Evolutionary conservation across 2,329 filamentous ascomycete species (phyloP).

Genomic region (Waltergamsia citrina): DNA sequence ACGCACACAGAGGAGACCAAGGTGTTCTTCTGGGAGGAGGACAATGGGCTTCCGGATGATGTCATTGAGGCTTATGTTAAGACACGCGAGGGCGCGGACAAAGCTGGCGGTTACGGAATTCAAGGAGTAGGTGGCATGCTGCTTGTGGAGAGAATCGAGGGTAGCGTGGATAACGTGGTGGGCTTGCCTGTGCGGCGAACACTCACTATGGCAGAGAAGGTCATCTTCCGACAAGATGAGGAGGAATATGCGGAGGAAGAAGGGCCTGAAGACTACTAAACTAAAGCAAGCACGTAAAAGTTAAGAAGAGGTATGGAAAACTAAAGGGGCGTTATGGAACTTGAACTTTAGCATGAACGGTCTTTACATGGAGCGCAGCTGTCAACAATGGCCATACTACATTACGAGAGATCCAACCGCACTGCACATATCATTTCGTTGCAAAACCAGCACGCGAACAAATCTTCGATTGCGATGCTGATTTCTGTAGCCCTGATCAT

Average conservation of each 20-base stretch:
- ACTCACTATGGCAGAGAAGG: constrained; percentile 76
- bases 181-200: constrained; percentile 75
- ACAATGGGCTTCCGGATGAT: constrained; percentile 58
- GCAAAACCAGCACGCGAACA: too few species aligned
- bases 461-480: too few species aligned
- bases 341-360: too few species aligned
- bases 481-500: too few species aligned
- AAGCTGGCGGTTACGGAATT: constrained; percentile 91
- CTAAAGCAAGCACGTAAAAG: too few species aligned
- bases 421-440: too few species aligned
- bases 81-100: constrained; percentile 88
- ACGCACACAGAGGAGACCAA: constrained; percentile 81
- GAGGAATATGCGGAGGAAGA: constrained; percentile 13
- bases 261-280: constrained; percentile 2
- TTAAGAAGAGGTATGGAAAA: too few species aligned
- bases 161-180: constrained; percentile 87
- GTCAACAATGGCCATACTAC: too few species aligned
- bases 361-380: too few species aligned
- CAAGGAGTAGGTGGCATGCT: constrained; percentile 83
- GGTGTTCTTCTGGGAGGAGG: constrained; percentile 70
- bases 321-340: too few species aligned
- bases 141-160: constrained; percentile 81
- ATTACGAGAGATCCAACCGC: too few species aligned
- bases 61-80: constrained; percentile 69
- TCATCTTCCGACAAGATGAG: constrained; percentile 64